A percentile compares a stretch with the other conserved stretches of the same genome.
phyloP scores from a whole-genome alignment of 139 green algal genomes.

The Coccomyxa sp. region DNA sequence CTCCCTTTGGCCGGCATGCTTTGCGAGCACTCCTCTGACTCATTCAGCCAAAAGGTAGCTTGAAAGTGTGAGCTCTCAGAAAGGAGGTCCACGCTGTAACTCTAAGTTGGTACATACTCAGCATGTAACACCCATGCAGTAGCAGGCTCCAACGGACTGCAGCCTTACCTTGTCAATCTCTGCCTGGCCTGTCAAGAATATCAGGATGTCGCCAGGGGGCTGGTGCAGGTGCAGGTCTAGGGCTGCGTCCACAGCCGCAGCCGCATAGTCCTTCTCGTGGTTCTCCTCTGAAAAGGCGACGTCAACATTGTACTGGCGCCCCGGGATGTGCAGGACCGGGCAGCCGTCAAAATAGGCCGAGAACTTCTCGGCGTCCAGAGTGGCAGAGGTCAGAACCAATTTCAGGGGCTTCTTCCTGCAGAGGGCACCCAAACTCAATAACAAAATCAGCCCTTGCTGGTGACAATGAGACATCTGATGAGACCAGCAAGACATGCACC shows the following conservation, averaged over 20 bases:
- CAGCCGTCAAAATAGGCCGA: slow-evolving; percentile 77
- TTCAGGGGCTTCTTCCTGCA: slow-evolving; percentile 29
- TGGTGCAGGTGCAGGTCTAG: slow-evolving; percentile 77
- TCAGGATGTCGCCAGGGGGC: slow-evolving; percentile 83
- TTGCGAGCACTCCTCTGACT: too few species aligned
- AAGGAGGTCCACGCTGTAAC: too few species aligned
- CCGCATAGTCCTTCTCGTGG: slow-evolving; percentile 6
- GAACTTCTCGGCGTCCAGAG: slow-evolving; percentile 89
- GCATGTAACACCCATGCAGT: too few species aligned
- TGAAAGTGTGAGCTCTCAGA: too few species aligned
- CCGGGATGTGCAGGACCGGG: slow-evolving; percentile 71
- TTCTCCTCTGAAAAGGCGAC: slow-evolving; percentile 60
- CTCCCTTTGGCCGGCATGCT: too few species aligned
- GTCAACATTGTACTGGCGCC: slow-evolving; percentile 80
- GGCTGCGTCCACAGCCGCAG: slow-evolving; percentile 56
- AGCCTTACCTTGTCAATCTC: slow-evolving; percentile 79
- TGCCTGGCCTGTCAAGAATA: slow-evolving; percentile 92
- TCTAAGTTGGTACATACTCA: too few species aligned
- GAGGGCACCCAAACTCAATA: not conserved
- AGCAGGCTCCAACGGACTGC: not conserved
- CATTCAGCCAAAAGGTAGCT: too few species aligned
- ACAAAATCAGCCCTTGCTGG: not conserved
- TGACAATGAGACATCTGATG: not conserved
- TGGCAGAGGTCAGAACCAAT: slow-evolving; percentile 88
- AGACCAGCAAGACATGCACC: not conserved